Evolutionary conservation across 2,329 filamentous ascomycete genomes (phyloP), one percentile per base, ranked within the genome.

Genomic region (Venturia aucupariae): DNA sequence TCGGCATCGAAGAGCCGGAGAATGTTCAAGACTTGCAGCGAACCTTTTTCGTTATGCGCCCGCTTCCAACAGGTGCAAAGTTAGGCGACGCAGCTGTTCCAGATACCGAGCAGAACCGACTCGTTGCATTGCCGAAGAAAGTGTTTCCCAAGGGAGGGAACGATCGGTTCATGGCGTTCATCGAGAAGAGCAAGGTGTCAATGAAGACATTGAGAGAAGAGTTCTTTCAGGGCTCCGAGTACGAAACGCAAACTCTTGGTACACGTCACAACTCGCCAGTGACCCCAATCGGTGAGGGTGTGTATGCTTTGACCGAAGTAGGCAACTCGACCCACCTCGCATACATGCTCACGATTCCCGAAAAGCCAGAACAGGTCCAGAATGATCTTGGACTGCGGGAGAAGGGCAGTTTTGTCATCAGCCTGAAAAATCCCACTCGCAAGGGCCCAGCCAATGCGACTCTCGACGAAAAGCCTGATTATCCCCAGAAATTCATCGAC

Each of bases 41-140:
- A 60, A 91, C 83, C 67, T 93, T 88, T 77, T 86, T 96, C 70
- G 82, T 96, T 17, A 82, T 96, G 4, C 85, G 89, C 0, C 91
- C 91, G 0, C 78, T 93, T 4, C 84, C 83, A 0, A 77, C 81
- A 5, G 88, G 86, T n/a, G 85, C 86, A n/a, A 86, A 87, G 68
- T 79, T 94, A 19, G 81, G 83, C 27, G 75, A 84, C 63, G 85
- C 84, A 15, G 75, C 81, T 0, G 76, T 87, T 19, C 79, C 81
- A 65, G 81, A 81, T 5, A 79, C 81, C 15, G 75, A 79, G 38
- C 88, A 88, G 72, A 88, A 86, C 65, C 85, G 92, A 17, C 77
- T 96, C 4, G 79, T 95, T 62, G 86, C 88, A 0, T 76, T 97
- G 22, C 92, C 92, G 0, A 96, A 96, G 77, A 96, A 96, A 74